Evolutionary conservation across 2,329 filamentous ascomycete genomes (phyloP).

Genomic region (Botrytis tulipae): DNA sequence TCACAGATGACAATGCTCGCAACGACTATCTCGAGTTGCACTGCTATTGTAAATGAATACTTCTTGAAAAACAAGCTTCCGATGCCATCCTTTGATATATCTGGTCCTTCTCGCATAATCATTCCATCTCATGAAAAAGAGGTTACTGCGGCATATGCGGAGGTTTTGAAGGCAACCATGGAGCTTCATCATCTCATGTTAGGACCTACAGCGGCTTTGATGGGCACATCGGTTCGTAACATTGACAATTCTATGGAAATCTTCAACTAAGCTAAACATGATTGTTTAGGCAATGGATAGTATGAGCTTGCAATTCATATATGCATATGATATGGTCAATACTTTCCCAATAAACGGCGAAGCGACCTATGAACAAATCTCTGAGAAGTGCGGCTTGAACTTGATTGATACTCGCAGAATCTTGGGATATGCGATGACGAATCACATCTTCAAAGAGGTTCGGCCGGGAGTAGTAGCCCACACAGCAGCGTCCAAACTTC

Average conservation of each 20-base stretch:
- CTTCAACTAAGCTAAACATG: background rate
- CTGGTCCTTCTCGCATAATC: background rate
- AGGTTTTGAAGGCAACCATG: conserved; percentile 7
- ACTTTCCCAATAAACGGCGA: conserved; percentile 3
- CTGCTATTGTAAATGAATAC: conserved; percentile 4
- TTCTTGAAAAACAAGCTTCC: background rate
- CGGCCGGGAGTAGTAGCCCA: conserved; percentile 52
- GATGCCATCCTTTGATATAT: conserved; percentile 8
- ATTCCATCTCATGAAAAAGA: background rate
- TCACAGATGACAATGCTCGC: background rate
- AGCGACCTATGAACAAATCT: conserved; percentile 48
- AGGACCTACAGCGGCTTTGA: conserved; percentile 11
- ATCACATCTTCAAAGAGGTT: conserved; percentile 54
- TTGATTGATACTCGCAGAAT: conserved; percentile 51
- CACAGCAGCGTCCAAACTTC: conserved; percentile 51
- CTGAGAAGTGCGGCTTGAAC: conserved; percentile 47
- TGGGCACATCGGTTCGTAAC: conserved; percentile 5
- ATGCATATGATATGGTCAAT: conserved; percentile 9
- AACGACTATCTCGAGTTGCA: background rate
- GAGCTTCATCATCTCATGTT: conserved; percentile 13
- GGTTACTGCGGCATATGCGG: conserved; percentile 1
- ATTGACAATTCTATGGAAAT: background rate
- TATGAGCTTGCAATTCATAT: conserved; percentile 13
- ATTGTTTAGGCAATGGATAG: conserved; percentile 5
- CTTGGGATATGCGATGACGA: conserved; percentile 57